Evolutionary conservation across 106 monocot species (phyloP), one percentile per base, ranked within the genome.

Genomic region (Dioscorea dumetorum): DNA sequence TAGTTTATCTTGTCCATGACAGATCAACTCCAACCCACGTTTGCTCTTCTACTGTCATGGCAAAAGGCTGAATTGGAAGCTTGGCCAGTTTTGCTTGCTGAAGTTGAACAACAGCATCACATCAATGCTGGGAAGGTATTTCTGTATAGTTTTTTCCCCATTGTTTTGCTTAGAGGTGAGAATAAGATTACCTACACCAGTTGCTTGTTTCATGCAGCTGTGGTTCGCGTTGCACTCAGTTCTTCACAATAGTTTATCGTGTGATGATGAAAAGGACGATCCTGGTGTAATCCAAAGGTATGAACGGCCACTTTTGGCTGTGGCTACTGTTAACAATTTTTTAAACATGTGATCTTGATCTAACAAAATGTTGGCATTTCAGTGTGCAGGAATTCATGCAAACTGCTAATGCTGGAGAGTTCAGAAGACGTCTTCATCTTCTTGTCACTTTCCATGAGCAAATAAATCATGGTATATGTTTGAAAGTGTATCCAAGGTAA

Each of bases 141-240:
- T 49, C 48, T 54, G 35, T 16, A 58, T 48, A 63, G 35, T 63
- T 49, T 17, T 20, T 41, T 1, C 20, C 21, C 34, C 2, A 63
- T 13, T 63, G 4, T 9, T 61, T 14, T 61, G 8, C 1, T 61
- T n/a, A 20, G 24, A 22, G 61, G 13, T 13, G 4, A 16, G 11
- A 63, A 41, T 63, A 33, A 17, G 17, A 19, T 16, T 2, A 7
- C 17, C 16, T 63, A 13, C 16, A 66, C 49, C 16, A 22, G 59
- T 32, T 85, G 2, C 52, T 23, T 35, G 15, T 58, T 64, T 64
- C 12, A n/a, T 79, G 76, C 85, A 95, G 95, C 67, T 97, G 48
- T 97, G 91, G 97, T 97, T 92, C 82, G 86, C 91, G 20, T 71
- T 97, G 69, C 63, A 70, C 59, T 80, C 84, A 4, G 74, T 97